These are phyloP conservation scores for Claviceps sorghi DNA, from an alignment of 2,329 filamentous ascomycete genomes.

Conservation along the genomic window DNA sequence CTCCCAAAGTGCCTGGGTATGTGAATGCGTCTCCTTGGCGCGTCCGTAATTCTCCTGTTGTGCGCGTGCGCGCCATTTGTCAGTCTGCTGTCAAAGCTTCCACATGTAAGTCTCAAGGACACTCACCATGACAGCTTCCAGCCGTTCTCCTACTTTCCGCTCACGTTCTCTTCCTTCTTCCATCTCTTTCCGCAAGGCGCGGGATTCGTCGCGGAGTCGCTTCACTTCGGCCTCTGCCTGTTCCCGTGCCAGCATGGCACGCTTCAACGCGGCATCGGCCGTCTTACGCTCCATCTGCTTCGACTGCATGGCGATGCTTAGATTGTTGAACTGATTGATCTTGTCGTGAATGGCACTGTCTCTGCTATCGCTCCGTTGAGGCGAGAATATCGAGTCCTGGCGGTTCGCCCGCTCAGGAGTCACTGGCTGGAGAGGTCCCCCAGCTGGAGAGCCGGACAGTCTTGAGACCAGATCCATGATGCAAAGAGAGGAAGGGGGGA, in stretches of 20 bases:
- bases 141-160: conserved; percentile 47
- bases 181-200: conserved; percentile 38
- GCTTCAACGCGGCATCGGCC: conserved; percentile 50
- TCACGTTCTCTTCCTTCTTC: conserved; percentile 55
- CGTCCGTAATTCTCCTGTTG: conserved; percentile 53
- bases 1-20: conserved; percentile 55
- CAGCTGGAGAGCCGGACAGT: conserved; percentile 36
- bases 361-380: conserved; percentile 26
- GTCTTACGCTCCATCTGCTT: conserved; percentile 50
- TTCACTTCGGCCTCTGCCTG: conserved; percentile 57
- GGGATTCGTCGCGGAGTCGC: conserved; percentile 45
- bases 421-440: conserved; percentile 42
- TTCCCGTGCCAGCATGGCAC: conserved; percentile 53
- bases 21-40: conserved; percentile 53
- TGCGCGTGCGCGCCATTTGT: not conserved
- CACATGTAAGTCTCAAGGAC: too few relatives aligned
- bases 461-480: conserved; percentile 33
- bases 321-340: conserved; percentile 58
- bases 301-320: conserved; percentile 45
- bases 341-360: conserved; percentile 51
- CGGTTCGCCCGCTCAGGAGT: conserved; percentile 51
- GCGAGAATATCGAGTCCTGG: conserved; percentile 22
- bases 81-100: not conserved
- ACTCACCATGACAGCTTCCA: conserved; percentile 56
- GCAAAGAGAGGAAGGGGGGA: too few relatives aligned